Conservation (phyloP, 768 basidiomycete genomes). For the Leucocoprinus sp. region DNA sequence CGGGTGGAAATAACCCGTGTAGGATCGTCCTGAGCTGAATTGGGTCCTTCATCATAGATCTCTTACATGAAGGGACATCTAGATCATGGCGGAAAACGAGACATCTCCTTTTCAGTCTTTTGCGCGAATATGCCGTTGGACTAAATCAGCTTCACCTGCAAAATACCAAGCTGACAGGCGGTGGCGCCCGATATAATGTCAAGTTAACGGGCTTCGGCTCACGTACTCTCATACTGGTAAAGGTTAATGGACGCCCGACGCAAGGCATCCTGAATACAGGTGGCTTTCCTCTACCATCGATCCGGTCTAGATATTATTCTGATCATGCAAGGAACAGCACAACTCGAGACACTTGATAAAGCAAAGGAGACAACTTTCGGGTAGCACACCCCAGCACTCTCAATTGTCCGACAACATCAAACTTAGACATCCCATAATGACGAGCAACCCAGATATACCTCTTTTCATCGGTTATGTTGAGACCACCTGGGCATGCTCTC, state of each 20-base stretch:
- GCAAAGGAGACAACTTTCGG: slow-evolving; percentile 29
- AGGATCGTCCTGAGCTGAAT: slow-evolving; percentile 10
- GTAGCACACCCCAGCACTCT: slow-evolving; percentile 34
- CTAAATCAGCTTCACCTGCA: slow-evolving; percentile 9
- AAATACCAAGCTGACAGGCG: slow-evolving; percentile 26
- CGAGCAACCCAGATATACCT: slow-evolving; percentile 47
- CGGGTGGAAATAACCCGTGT: no score
- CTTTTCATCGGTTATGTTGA: slow-evolving; percentile 78
- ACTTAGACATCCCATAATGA: slow-evolving; percentile 37
- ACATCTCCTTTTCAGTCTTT: no score
- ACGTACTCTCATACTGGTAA: slow-evolving; percentile 31
- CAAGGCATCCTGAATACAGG: slow-evolving; percentile 21
- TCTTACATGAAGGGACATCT: slow-evolving; percentile 1
- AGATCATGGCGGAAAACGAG: no score
- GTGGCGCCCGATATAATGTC: slow-evolving; percentile 36
- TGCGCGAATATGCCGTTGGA: slow-evolving; percentile 12
- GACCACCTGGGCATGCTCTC: slow-evolving; percentile 72
- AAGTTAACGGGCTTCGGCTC: slow-evolving; percentile 32
- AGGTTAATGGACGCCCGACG: slow-evolving; percentile 33
- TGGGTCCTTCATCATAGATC: slow-evolving; percentile 8
- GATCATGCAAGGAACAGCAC: slow-evolving; percentile 30
- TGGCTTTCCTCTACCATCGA: slow-evolving; percentile 21
- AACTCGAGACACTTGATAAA: slow-evolving; percentile 36
- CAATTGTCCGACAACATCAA: slow-evolving; percentile 52
- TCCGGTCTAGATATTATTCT: slow-evolving; percentile 21